phyloP scores from a whole-genome alignment of 129 eudicot genomes.

The Heracleum sosnowskyi region DNA sequence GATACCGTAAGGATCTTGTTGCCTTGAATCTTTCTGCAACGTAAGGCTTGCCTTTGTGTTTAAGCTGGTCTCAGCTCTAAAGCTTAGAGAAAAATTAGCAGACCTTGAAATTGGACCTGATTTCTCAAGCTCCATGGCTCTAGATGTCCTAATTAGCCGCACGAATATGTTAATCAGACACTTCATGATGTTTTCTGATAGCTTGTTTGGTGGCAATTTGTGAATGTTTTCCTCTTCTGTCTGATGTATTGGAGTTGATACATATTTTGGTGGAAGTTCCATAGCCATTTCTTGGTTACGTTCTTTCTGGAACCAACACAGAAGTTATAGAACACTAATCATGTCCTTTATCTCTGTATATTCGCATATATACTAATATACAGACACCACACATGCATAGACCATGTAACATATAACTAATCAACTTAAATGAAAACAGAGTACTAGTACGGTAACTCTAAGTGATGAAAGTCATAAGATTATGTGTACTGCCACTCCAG shows the following conservation, averaged over 20 bases:
- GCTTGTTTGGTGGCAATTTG: slow-evolving; percentile 77
- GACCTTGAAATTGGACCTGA: slow-evolving; percentile 79
- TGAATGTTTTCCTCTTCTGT: slow-evolving; percentile 36
- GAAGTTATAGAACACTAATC: background rate
- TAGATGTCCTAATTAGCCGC: slow-evolving; percentile 64
- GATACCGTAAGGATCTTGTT: slow-evolving; percentile 85
- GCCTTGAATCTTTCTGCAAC: slow-evolving; percentile 77
- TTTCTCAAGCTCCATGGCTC: slow-evolving; percentile 79
- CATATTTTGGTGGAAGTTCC: slow-evolving; percentile 25
- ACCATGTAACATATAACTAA: background rate
- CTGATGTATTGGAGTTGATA: slow-evolving; percentile 32
- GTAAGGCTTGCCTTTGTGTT: slow-evolving; percentile 50
- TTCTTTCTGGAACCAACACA: slow-evolving; percentile 44
- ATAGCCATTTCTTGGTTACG: slow-evolving; percentile 26
- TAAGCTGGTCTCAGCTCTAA: slow-evolving; percentile 66
- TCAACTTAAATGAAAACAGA: too few relatives aligned
- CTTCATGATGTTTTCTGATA: slow-evolving; percentile 91
- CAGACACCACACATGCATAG: background rate
- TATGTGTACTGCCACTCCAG: background rate
- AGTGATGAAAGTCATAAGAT: background rate
- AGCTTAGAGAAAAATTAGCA: slow-evolving; percentile 66
- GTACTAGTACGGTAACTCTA: background rate
- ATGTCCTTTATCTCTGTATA: background rate
- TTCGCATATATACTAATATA: background rate
- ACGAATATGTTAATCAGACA: slow-evolving; percentile 70